phyloP scores from a whole-genome alignment of 768 basidiomycete genomes.

The Kwoniella sp. region DNA sequence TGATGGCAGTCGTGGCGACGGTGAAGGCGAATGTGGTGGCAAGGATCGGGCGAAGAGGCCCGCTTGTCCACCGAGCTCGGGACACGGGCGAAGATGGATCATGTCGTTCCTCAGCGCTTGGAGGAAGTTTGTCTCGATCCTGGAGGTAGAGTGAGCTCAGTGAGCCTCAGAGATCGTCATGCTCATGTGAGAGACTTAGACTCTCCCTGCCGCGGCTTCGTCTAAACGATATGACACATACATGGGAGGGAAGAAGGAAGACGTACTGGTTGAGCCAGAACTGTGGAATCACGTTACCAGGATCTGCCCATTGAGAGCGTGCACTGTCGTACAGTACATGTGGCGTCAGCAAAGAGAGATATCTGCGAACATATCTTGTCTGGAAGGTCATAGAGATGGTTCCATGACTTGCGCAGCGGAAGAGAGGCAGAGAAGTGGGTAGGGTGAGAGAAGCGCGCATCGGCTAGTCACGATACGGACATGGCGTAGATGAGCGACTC shows the following conservation, averaged over 20 bases:
- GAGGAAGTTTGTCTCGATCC: conserved; percentile 18
- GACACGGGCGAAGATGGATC: conserved; percentile 10
- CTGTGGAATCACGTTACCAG: conserved; percentile 8
- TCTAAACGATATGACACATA: too few relatives aligned
- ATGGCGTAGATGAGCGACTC: too few relatives aligned
- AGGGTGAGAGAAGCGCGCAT: too few relatives aligned
- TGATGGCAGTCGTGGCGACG: not conserved
- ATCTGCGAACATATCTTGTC: too few relatives aligned
- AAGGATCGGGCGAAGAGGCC: conserved; percentile 7
- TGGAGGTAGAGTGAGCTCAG: not conserved
- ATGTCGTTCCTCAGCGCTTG: conserved; percentile 8
- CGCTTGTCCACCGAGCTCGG: conserved; percentile 12
- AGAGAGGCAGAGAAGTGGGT: too few relatives aligned
- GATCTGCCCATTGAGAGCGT: not conserved
- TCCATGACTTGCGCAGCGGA: too few relatives aligned
- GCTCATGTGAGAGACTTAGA: too few relatives aligned
- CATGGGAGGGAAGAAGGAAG: too few relatives aligned
- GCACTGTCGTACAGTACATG: conserved; percentile 3
- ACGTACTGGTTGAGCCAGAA: conserved; percentile 16
- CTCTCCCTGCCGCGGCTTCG: too few relatives aligned
- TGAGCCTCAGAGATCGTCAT: not conserved
- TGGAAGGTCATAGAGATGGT: too few relatives aligned
- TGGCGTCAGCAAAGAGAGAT: not conserved
- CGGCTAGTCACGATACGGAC: too few relatives aligned
- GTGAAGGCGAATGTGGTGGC: not conserved